Evolutionary conservation across 345 rosid genomes (phyloP).

Genomic region (Gossypium bickii): DNA sequence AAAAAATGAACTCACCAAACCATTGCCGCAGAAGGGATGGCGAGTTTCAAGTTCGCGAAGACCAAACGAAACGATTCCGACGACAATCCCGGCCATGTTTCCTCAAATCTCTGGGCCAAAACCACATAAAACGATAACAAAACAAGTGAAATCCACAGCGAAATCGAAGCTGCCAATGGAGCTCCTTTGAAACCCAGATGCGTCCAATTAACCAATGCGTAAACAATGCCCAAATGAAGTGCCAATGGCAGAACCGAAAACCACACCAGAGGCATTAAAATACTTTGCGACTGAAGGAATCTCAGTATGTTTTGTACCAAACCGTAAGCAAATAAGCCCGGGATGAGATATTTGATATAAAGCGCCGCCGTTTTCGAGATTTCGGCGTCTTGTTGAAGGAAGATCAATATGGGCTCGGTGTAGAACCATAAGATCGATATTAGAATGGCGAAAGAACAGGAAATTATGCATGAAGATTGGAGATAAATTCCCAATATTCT

Average conservation of each 20-base stretch:
- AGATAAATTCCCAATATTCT: slow-evolving; percentile 59
- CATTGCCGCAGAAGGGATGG: slow-evolving; percentile 77
- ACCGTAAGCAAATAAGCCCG: slow-evolving; percentile 57
- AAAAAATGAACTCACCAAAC: slow-evolving; percentile 45
- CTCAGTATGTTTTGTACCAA: slow-evolving; percentile 64
- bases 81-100: slow-evolving; percentile 65
- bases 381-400: slow-evolving; percentile 51
- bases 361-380: slow-evolving; percentile 51
- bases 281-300: slow-evolving; percentile 71
- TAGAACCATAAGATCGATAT: slow-evolving; percentile 55
- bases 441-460: slow-evolving; percentile 37
- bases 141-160: slow-evolving; percentile 54
- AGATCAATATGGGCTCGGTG: slow-evolving; percentile 40
- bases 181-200: slow-evolving; percentile 61
- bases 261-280: slow-evolving; percentile 40
- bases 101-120: slow-evolving; percentile 33
- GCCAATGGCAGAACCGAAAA: slow-evolving; percentile 42
- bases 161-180: slow-evolving; percentile 62
- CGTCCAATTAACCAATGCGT: slow-evolving; percentile 39
- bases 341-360: slow-evolving; percentile 55
- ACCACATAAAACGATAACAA: slow-evolving; percentile 40
- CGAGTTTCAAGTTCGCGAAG: slow-evolving; percentile 39
- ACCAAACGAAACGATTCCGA: slow-evolving; percentile 34
- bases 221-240: slow-evolving; percentile 43
- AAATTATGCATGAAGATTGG: slow-evolving; percentile 67